Percentiles rank a stretch among this genome's conserved stretches.
Conservation (phyloP, 176 grass and related monocot species). For the Carex littledalei region DNA sequence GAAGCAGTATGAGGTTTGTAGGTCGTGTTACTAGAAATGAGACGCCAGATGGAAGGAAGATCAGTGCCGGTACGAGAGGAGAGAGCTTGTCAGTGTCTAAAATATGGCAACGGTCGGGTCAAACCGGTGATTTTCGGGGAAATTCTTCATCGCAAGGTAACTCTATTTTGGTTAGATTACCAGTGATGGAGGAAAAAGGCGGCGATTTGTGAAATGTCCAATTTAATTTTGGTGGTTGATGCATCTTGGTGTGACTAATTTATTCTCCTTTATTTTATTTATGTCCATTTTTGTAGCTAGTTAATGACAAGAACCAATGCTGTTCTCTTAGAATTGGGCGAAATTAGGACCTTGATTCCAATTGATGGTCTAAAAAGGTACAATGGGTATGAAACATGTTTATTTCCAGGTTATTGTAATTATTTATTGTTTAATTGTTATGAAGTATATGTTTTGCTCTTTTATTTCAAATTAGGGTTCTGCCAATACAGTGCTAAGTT, state of each 20-base stretch:
- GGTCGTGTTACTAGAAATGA: constrained; percentile 29
- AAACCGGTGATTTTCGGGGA: constrained; percentile 50
- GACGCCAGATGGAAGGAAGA: constrained; percentile 56
- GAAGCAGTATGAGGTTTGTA: constrained; percentile 29
- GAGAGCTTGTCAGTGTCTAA: constrained; percentile 91
- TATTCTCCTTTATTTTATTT: constrained; percentile 13
- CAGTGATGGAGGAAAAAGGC: constrained; percentile 49
- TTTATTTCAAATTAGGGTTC: neutral
- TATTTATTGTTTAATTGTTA: neutral
- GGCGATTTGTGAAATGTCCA: neutral
- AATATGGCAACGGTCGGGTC: constrained; percentile 85
- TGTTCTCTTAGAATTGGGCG: neutral
- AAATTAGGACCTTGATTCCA: neutral
- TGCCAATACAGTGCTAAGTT: neutral
- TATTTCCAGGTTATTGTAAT: neutral
- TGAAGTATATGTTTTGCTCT: neutral
- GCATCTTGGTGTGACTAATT: constrained; percentile 14
- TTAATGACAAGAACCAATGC: neutral
- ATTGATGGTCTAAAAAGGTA: neutral
- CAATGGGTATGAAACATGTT: neutral
- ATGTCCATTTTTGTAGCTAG: neutral
- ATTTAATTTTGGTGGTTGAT: neutral
- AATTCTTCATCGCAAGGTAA: constrained; percentile 43
- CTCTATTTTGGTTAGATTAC: constrained; percentile 42
- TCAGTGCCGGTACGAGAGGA: constrained; percentile 55